These are phyloP conservation scores for Xylariales sp. DNA, from an alignment of 2,329 filamentous ascomycete species.

Conservation along the genomic window DNA sequence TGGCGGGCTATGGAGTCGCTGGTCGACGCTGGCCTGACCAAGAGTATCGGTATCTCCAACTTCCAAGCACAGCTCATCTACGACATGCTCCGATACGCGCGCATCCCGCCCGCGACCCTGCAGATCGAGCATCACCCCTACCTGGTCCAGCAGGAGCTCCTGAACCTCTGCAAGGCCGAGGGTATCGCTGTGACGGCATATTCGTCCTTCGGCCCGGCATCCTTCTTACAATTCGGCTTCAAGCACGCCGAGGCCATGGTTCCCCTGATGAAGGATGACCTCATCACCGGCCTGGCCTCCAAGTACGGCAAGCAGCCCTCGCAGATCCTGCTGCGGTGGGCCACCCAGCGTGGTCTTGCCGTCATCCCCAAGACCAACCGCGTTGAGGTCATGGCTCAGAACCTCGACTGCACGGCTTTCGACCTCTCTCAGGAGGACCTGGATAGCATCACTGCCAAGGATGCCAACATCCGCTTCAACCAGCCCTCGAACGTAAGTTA, in stretches of 20 bases:
- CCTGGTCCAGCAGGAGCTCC: constrained; percentile 68
- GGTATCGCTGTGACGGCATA: constrained; percentile 76
- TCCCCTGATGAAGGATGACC: constrained; percentile 66
- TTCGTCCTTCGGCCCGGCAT: constrained; percentile 76
- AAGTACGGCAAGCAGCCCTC: constrained; percentile 71
- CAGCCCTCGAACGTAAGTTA: constrained; percentile 64
- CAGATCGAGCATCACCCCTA: constrained; percentile 92
- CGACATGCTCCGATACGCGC: constrained; percentile 74
- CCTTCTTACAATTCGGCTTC: constrained; percentile 74
- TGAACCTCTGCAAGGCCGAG: constrained; percentile 65
- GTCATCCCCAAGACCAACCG: constrained; percentile 76
- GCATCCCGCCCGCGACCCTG: constrained; percentile 68
- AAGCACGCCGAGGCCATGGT: constrained; percentile 60
- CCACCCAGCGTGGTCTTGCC: constrained; percentile 75
- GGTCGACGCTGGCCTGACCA: constrained; percentile 63
- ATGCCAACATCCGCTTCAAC: constrained; percentile 70
- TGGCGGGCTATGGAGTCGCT: constrained; percentile 78
- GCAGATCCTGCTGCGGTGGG: constrained; percentile 82
- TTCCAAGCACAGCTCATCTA: constrained; percentile 75
- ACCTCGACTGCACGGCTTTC: constrained; percentile 63
- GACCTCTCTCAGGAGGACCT: constrained; percentile 64
- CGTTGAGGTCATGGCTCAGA: constrained; percentile 51
- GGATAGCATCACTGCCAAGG: constrained; percentile 59
- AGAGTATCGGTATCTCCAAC: constrained; percentile 78
- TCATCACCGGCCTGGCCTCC: constrained; percentile 60